Evolutionary conservation across 805 yeast genomes (phyloP), one percentile per base, ranked within the genome.

Genomic region (Millerago galiae): DNA sequence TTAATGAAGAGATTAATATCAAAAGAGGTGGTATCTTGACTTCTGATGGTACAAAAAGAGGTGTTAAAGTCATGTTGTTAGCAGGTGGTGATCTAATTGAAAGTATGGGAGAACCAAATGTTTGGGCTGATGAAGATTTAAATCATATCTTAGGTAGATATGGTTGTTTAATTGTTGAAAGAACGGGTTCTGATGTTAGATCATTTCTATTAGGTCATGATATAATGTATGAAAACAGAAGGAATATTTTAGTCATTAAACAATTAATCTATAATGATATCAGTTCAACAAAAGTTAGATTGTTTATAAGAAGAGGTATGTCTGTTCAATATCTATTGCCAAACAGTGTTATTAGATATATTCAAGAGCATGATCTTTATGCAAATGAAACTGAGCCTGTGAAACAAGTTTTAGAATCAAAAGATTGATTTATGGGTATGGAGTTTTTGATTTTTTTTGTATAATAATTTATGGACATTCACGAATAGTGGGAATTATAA

Each of bases 61-160:
- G 96, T 18, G 96, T 85, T 41, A 91, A 91, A 61, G 83, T 93
- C 55, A 91, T 93, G 98, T 72, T 93, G 42, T 69, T 93, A 33
- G 99, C 99, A 0, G 99, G 99, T 40, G 99, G 99, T 34, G 99
- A 93, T 64, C 74, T 93, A 53, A 93, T 93, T 41, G 99, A 93
- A 62, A 82, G 95, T 35, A 93, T 93, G 98, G 99, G 99, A n/a
- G 99, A 93, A 64, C 98, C 99, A 17, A 93, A 91, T 56, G 99
- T 93, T 31, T 93, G 99, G 99, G 95, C 95, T 1, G 98, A 91
- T 61, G 83, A 75, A 44, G 99, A 93, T 63, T 71, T 93, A 55
- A 95, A 89, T 56, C 99, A 93, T 61, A 93, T 93, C 37, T 71
- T 93, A 52, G 99, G 99, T 24, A 82, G 85, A 48, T 93, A 93